Base-by-base conservation (phyloP, 306 rosid species). In the Vachellia pachyceras region DNA sequence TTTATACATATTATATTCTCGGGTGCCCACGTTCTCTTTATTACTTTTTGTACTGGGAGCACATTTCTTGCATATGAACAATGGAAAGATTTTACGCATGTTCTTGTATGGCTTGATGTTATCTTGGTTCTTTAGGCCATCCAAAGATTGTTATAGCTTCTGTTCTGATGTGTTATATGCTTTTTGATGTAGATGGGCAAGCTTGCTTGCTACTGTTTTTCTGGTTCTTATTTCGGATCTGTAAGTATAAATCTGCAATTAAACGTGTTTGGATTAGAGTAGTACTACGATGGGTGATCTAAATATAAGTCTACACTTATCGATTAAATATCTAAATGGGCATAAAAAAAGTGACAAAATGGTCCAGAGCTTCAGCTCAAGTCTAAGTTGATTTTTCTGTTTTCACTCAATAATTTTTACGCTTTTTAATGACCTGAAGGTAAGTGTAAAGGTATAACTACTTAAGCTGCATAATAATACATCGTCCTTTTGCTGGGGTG, bases 71-170 rank as follows among this genome's bases (percentile, higher is more conserved):
- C 75, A 47, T 84, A 77, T 78, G 79, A 81, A 85, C 78, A 72
- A 10, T 79, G 82, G 87, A 73, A 84, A 78, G 84, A 73, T 69
- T 40, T 18, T 77, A 60, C 74, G 84, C 80, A 79, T 82, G 85
- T 39, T 85, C 72, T 71, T 90, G 82, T 89, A 78, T 72, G 85
- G 83, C 58, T 85, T 85, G 80, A 81, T 75, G 85, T 80, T 82
- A 79, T 79, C 73, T 81, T 41, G 12, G 69, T 80, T 61, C 68
- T 29, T 25, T 77, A 57, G 82, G 84, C 58, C 46, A 77, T 79
- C 61, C 84, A 77, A 80, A 63, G 77, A 54, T 50, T 85, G 80
- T 82, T 68, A 77, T 61, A 35, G 23, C 67, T 81, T 85, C 84
- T 14, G 1, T 80, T 85, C 83, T 10, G 4, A 77, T 77, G 64